Base-by-base conservation (phyloP, 306 rosid genomes). In the Cucumis hystrix region DNA sequence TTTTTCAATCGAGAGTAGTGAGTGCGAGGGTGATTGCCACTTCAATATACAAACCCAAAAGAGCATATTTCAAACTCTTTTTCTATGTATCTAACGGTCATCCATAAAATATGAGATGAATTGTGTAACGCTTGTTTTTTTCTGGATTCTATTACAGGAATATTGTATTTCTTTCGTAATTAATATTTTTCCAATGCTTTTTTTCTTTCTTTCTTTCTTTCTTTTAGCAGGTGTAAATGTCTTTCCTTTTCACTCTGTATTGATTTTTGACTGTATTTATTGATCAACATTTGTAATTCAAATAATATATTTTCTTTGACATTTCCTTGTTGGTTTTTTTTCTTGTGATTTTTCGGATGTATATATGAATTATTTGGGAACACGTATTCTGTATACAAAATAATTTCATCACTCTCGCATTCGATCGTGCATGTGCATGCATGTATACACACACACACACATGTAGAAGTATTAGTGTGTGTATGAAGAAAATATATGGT, bases 211-310 rank as follows among this genome's bases (percentile, higher is more conserved):
- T 47, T 15, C 6, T 21, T 45, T 70, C 18, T 15, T 16, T 16
- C 18, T 33, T 33, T 33, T 47, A 4, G 30, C 30, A 28, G 30
- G 52, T 39, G 52, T 75, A 75, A 75, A 75, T 75, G 66, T 75
- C 52, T 75, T 75, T 75, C 78, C 78, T 13, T 75, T 75, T 75
- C 65, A 6, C 65, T 55, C 66, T 39, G 5, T 75, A 56, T 75
- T 75, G 17, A 10, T 45, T 56, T 54, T 75, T 75, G 66, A 75
- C 78, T 39, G 13, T 56, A 75, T 58, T 75, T n/a, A 75, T 25
- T 70, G 20, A 21, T 47, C 23, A 9, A 71, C 20, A 47, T 49
- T 47, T 16, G 28, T 69, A 69, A 69, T 69, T 12, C 14, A 18
- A 41, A 10, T 16, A 7, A 43, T 8, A 43, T 52, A 1, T 43